Percentiles rank a stretch among this genome's conserved stretches.
phyloP scores from a whole-genome alignment of 83 land plant species.

The Picea abies region DNA sequence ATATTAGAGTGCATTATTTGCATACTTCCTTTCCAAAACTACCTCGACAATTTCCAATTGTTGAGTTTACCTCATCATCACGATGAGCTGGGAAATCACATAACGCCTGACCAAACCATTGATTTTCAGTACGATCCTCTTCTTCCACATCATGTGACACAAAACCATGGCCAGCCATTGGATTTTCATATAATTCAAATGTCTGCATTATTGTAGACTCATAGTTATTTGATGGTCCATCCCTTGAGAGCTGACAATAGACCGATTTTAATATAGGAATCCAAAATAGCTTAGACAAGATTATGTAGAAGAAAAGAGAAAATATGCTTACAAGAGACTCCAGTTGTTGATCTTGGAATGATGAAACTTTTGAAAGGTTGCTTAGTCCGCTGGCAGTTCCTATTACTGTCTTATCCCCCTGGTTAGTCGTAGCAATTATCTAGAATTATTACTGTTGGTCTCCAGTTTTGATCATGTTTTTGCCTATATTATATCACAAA shows the following conservation, averaged over 20 bases:
- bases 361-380: conserved; percentile 16
- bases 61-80: conserved; percentile 92
- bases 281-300: no score
- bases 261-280: no score
- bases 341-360: conserved; percentile 11
- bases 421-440: not conserved
- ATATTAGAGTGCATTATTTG: not conserved
- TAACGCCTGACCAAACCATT: conserved; percentile 81
- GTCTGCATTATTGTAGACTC: conserved; percentile 22
- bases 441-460: not conserved
- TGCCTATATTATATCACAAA: no score
- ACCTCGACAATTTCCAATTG: not conserved
- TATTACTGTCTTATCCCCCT: conserved; percentile 4
- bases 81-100: conserved; percentile 99
- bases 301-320: no score
- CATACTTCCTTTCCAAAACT: not conserved
- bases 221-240: no score
- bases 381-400: conserved; percentile 6
- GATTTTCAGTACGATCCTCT: conserved; percentile 48
- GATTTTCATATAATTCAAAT: conserved; percentile 71
- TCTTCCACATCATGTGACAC: conserved; percentile 44
- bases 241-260: no score
- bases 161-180: conserved; percentile 59
- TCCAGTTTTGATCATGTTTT: no score
- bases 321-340: not conserved